These are phyloP conservation scores for Aureococcus anophagefferens DNA, from an alignment of 108 stramenopile species.

Conservation along the genomic window DNA sequence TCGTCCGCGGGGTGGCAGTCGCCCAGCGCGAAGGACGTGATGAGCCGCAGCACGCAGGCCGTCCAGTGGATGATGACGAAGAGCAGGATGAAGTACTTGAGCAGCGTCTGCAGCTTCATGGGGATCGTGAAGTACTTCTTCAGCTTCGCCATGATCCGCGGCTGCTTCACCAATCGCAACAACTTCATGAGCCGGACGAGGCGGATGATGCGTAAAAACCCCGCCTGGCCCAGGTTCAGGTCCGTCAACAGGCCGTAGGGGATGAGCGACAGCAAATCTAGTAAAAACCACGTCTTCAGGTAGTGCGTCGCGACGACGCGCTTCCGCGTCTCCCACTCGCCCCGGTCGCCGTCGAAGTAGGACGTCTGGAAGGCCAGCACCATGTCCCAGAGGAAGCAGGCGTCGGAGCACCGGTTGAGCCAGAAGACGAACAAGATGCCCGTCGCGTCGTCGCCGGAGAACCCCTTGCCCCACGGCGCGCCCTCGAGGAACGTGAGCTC, in stretches of 20 bases:
- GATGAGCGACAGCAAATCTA: no score
- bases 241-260: neutral
- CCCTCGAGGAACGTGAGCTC: neutral
- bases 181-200: neutral
- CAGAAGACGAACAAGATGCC: no score
- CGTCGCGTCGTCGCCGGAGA: no score
- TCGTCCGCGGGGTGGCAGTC: neutral
- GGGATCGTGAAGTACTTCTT: neutral
- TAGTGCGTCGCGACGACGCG: neutral
- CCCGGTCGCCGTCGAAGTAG: neutral
- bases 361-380: neutral
- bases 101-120: neutral
- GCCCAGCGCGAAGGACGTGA: neutral
- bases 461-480: neutral
- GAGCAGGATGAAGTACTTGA: neutral
- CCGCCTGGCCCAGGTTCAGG: neutral
- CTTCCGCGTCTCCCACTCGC: neutral
- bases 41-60: neutral
- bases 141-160: neutral
- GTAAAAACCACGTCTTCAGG: neutral
- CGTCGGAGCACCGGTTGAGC: neutral
- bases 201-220: neutral
- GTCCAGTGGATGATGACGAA: neutral
- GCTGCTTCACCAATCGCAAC: neutral
- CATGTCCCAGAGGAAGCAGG: neutral